phyloP scores from a whole-genome alignment of 2,329 filamentous ascomycete species.

The Fusarium napiforme region DNA sequence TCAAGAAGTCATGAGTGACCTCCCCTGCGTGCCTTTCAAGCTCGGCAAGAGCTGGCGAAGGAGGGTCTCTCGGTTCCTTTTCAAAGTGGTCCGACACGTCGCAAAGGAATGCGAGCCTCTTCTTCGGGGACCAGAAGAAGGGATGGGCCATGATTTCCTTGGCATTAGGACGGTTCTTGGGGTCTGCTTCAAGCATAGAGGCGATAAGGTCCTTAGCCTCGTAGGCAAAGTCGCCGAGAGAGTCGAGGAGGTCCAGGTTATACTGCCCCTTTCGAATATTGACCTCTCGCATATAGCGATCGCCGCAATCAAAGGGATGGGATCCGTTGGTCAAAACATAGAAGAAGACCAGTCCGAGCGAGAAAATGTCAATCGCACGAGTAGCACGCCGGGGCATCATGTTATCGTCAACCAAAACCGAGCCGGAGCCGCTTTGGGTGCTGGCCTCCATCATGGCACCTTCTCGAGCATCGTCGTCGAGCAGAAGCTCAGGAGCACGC shows the following conservation, averaged over 20 bases:
- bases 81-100: slow-evolving; percentile 98
- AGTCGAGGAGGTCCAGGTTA: slow-evolving; percentile 75
- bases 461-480: slow-evolving; percentile 76
- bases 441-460: slow-evolving; percentile 60
- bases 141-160: slow-evolving; percentile 88
- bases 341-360: slow-evolving; percentile 96
- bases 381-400: slow-evolving; percentile 82
- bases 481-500: slow-evolving; percentile 92
- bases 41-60: slow-evolving; percentile 72
- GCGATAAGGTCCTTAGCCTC: slow-evolving; percentile 89
- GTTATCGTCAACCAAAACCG: slow-evolving; percentile 67
- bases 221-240: slow-evolving; percentile 83
- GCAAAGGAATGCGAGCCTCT: slow-evolving; percentile 91
- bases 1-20: slow-evolving; percentile 78
- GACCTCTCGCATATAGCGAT: slow-evolving; percentile 93
- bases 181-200: slow-evolving; percentile 75
- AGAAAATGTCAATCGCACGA: slow-evolving; percentile 97
- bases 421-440: slow-evolving; percentile 70
- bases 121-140: slow-evolving; percentile 95
- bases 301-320: slow-evolving; percentile 94
- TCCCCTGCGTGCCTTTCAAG: slow-evolving; percentile 65
- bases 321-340: slow-evolving; percentile 94
- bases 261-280: slow-evolving; percentile 94
- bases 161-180: slow-evolving; percentile 74
- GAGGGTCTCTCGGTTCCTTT: slow-evolving; percentile 86